These are phyloP conservation scores for Salix udensis DNA, from an alignment of 345 rosid genomes.

Conservation along the genomic window DNA sequence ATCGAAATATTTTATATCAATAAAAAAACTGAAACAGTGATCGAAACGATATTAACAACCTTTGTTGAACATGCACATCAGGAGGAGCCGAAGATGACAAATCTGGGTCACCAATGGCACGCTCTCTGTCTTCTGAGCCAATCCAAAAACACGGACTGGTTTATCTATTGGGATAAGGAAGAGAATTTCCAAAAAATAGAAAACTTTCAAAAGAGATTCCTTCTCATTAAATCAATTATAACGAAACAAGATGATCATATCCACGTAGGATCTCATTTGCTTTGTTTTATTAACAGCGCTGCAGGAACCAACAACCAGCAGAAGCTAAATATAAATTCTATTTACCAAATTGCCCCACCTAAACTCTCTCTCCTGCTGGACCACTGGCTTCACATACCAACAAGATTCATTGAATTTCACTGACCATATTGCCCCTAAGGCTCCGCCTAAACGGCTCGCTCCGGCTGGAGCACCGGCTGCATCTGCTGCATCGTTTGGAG, in stretches of 20 bases:
- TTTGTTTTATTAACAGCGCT: background rate
- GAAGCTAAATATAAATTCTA: background rate
- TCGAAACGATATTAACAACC: fast-evolving
- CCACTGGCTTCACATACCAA: no score
- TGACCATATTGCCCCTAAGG: background rate
- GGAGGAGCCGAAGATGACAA: no score
- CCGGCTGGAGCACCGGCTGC: conserved; percentile 1
- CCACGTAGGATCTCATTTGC: background rate
- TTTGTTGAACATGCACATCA: no score
- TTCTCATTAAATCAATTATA: background rate
- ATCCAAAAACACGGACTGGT: background rate
- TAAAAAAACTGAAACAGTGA: no score
- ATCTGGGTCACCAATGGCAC: no score
- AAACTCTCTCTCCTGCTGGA: no score
- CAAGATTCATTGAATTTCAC: no score
- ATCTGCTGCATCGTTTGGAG: conserved; percentile 2
- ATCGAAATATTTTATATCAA: fast-evolving
- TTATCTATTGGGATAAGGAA: no score
- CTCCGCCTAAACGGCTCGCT: background rate
- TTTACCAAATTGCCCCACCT: no score
- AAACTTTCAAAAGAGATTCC: no score
- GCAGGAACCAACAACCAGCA: background rate
- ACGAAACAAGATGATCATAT: background rate
- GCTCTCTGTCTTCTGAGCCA: background rate
- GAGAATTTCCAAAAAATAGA: no score